Conservation (phyloP, 345 rosid species). For the Cardamine chenopodiifolia region DNA sequence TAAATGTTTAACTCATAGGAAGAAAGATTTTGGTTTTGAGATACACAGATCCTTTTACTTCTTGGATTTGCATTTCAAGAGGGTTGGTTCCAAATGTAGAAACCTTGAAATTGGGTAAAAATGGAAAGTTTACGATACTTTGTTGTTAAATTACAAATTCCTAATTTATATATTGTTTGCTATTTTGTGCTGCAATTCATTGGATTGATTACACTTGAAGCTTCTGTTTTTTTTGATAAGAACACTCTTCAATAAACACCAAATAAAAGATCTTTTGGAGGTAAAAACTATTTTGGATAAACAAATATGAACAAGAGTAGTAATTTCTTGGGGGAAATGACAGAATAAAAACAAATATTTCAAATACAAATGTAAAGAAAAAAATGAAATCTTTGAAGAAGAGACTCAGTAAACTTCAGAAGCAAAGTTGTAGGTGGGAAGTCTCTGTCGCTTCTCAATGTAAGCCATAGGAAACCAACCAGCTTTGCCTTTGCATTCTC, state of each 20-base stretch:
- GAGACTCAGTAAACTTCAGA: constrained; percentile 51
- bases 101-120: neutral
- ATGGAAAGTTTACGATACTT: neutral
- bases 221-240: neutral
- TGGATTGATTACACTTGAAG: neutral
- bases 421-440: constrained; percentile 57
- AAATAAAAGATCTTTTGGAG: neutral
- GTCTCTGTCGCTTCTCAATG: constrained; percentile 85
- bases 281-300: constrained; percentile 9
- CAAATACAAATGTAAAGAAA: neutral
- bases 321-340: neutral
- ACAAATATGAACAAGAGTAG: constrained; percentile 32
- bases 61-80: neutral
- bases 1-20: constrained; percentile 1
- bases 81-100: neutral
- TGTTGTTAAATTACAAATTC: neutral
- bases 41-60: neutral
- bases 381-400: constrained; percentile 21
- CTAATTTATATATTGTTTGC: neutral
- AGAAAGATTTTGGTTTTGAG: too few species aligned
- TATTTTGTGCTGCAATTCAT: neutral
- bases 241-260: constrained; percentile 5
- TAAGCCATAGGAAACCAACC: constrained; percentile 95
- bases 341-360: neutral
- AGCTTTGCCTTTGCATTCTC: constrained; percentile 91